phyloP scores from a whole-genome alignment of 2,329 filamentous ascomycete species.

The Penicillium sp. region DNA sequence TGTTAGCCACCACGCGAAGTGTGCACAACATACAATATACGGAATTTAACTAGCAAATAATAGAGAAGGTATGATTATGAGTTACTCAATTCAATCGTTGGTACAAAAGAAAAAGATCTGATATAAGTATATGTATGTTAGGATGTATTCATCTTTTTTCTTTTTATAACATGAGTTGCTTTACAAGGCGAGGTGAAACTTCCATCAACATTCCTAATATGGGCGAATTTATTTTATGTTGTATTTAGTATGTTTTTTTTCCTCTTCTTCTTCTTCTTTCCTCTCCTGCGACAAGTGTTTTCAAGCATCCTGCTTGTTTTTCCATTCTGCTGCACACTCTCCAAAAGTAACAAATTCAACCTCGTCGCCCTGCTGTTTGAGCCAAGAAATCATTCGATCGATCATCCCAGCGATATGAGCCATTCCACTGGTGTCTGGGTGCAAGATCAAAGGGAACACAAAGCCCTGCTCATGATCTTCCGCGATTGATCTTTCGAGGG shows the following conservation, averaged over 20 bases:
- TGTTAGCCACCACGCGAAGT: slow-evolving; percentile 4
- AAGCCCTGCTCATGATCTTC: slow-evolving; percentile 24
- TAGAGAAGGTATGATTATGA: too few species aligned
- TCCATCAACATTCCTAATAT: too few species aligned
- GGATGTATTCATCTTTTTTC: too few species aligned
- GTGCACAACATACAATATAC: too few species aligned
- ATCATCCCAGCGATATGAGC: slow-evolving; percentile 61
- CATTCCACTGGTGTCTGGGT: slow-evolving; percentile 61
- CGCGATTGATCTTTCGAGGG: slow-evolving; percentile 39
- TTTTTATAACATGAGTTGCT: too few species aligned
- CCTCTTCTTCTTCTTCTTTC: neutral
- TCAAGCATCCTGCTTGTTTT: slow-evolving; percentile 13
- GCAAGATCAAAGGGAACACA: slow-evolving; percentile 55
- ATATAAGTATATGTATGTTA: too few species aligned
- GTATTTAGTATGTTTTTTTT: too few species aligned
- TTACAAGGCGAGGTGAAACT: too few species aligned
- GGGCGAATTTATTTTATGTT: too few species aligned
- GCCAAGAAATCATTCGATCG: slow-evolving; percentile 52
- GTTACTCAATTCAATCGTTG: neutral
- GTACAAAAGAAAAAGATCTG: too few species aligned
- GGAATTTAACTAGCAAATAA: too few species aligned
- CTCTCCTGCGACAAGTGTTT: neutral
- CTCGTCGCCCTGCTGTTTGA: slow-evolving; percentile 42
- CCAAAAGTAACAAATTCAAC: slow-evolving; percentile 34
- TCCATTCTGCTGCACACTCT: slow-evolving; percentile 33